Percentiles rank a stretch among this genome's conserved stretches.
Conservation (phyloP, 345 rosid genomes). For the Camelina sativa region DNA sequence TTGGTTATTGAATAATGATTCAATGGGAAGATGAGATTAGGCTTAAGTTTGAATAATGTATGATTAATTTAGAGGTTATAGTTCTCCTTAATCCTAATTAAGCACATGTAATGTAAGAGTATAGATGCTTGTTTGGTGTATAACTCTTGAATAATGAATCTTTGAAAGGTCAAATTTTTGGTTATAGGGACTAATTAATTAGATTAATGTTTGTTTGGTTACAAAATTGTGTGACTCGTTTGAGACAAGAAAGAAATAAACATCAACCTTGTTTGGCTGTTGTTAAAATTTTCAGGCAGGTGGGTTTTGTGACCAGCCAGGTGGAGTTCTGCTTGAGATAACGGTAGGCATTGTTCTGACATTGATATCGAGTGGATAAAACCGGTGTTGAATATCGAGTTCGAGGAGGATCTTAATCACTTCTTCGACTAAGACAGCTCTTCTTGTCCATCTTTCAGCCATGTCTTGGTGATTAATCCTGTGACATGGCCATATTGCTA, state of each 20-base stretch:
- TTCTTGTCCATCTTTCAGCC: conserved; percentile 61
- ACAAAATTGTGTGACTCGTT: conserved; percentile 35
- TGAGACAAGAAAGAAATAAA: neutral
- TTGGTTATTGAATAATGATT: neutral
- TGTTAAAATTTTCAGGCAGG: conserved; percentile 25
- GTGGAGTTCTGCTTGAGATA: conserved; percentile 53
- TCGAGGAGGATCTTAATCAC: conserved; percentile 68
- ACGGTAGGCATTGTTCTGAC: conserved; percentile 53
- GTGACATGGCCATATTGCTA: conserved; percentile 74
- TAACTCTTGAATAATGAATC: conserved; percentile 1
- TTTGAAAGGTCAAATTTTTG: conserved; percentile 27
- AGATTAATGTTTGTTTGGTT: conserved; percentile 33
- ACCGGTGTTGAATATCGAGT: conserved; percentile 70
- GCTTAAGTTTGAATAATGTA: neutral
- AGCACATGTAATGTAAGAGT: conserved; percentile 24
- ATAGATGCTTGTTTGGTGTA: conserved; percentile 5
- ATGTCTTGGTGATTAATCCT: conserved; percentile 73
- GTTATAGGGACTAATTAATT: conserved; percentile 19
- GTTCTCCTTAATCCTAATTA: neutral
- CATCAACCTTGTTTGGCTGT: conserved; percentile 12
- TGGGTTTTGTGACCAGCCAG: conserved; percentile 45
- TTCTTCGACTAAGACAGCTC: conserved; percentile 69
- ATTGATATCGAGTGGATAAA: conserved; percentile 73
- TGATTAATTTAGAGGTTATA: neutral
- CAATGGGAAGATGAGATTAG: neutral